phyloP scores from a whole-genome alignment of 495 filamentous ascomycete genomes.

The Haplographium delicatum region DNA sequence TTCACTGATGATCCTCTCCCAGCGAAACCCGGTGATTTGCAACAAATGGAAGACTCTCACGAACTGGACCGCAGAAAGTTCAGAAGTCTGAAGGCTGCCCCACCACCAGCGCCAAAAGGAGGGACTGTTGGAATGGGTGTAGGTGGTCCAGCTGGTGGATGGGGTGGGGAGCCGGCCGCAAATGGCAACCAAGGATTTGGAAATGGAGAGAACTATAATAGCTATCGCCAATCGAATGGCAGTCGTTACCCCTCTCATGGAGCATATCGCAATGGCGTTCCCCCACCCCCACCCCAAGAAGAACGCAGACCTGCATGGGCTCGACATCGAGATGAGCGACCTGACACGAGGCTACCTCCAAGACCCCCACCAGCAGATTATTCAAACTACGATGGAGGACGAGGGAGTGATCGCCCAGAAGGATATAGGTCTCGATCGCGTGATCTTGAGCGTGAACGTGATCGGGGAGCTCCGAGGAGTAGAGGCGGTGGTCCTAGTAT shows the following conservation, averaged over 20 bases:
- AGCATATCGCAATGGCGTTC: slow-evolving; percentile 32
- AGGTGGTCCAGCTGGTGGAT: slow-evolving; percentile 53
- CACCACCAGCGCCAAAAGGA: slow-evolving; percentile 86
- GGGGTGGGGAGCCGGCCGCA: slow-evolving; percentile 42
- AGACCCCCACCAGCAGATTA: slow-evolving; percentile 22
- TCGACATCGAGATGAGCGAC: slow-evolving; percentile 25
- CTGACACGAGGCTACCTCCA: slow-evolving; percentile 26
- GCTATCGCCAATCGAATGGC: slow-evolving; percentile 29
- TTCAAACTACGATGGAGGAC: slow-evolving; percentile 23
- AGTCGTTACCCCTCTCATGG: slow-evolving; percentile 38
- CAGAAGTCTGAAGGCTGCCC: slow-evolving; percentile 67
- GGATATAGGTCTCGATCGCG: slow-evolving; percentile 31
- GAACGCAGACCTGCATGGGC: slow-evolving; percentile 23
- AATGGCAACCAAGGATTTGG: slow-evolving; percentile 43
- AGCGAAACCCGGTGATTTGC: slow-evolving; percentile 73
- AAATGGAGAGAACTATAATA: slow-evolving; percentile 23
- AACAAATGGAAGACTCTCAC: slow-evolving; percentile 88
- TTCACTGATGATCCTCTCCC: slow-evolving; percentile 77
- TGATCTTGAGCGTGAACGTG: slow-evolving; percentile 29
- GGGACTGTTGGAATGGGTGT: slow-evolving; percentile 78
- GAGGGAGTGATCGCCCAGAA: slow-evolving; percentile 31
- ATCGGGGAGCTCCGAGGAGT: slow-evolving; percentile 26
- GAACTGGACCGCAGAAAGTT: slow-evolving; percentile 89
- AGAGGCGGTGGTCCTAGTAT: slow-evolving; percentile 31
- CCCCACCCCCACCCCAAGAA: slow-evolving; percentile 22